Evolutionary conservation across 441 rosid species (phyloP), one percentile per base, ranked within the genome.

Genomic region (Monsonia emarginata): DNA sequence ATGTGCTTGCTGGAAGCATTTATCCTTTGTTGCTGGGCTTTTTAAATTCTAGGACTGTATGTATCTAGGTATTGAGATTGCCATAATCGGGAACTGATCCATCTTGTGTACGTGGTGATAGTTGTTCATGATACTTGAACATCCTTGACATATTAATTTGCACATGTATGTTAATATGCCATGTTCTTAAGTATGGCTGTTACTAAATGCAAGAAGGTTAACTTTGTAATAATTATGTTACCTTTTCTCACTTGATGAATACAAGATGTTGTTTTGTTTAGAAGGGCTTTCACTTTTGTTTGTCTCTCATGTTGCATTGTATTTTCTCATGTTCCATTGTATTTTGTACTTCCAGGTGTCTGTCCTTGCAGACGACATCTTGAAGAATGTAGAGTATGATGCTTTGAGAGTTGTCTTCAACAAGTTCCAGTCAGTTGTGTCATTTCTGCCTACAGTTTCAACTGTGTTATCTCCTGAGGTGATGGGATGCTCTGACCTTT

Each of bases 401-500:
- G 97, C 97, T 67, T 61, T 94, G 70, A 88, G 96, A 83, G 81
- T 94, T 78, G 76, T 90, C 78, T 94, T 82, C 83, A 94, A 86
- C 93, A 94, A 84, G 79, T 94, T 94, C 76, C 90, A 88, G 0
- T 90, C 96, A 0, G 95, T 85, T 26, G 91, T 89, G 28, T 72
- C 88, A 32, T 94, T 86, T 71, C 65, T 86, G 46, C 97, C 98
- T 0, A 89, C 98, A 50, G 78, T 88, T 72, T 71, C 97, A 21
- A 91, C 97, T 46, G 73, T 91, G 30, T 84, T 88, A 74, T 87
- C 96, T n/a, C 97, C 97, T 27, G 94, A 91, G 88, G 97, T 88
- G 67, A 65, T 31, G 62, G 25, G 67, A 56, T 64, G 31, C 24
- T 71, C 64, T 38, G 24, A 19, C 2, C 1, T 5, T 14, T 64